Percentiles rank a stretch among this genome's conserved stretches.
These are phyloP conservation scores for Sisymbrium irio DNA, from an alignment of 345 rosid genomes.

Conservation along the genomic window DNA sequence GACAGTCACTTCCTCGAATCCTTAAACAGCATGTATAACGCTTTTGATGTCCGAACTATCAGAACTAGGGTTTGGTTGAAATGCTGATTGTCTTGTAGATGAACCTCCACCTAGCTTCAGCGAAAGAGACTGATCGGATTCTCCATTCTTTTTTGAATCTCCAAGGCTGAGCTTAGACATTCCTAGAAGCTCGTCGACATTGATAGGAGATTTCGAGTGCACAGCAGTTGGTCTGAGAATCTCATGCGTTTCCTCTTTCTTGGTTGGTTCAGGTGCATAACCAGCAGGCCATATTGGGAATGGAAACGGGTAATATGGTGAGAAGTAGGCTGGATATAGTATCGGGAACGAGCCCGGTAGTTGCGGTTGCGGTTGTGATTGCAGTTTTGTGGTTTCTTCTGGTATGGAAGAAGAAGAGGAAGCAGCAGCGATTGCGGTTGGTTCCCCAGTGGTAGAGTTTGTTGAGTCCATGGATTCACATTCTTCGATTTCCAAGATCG, in stretches of 20 bases:
- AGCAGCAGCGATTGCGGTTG: conserved; percentile 30
- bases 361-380: conserved; percentile 43
- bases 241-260: conserved; percentile 53
- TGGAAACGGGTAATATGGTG: conserved; percentile 71
- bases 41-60: conserved; percentile 51
- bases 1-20: background rate
- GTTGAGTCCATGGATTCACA: conserved; percentile 96
- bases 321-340: conserved; percentile 66
- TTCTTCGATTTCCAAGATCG: conserved; percentile 63
- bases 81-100: conserved; percentile 85
- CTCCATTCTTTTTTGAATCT: conserved; percentile 50
- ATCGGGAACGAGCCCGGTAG: conserved; percentile 57
- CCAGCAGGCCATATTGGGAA: conserved; percentile 74
- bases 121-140: conserved; percentile 63
- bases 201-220: conserved; percentile 79
- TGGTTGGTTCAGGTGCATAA: conserved; percentile 42
- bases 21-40: conserved; percentile 60
- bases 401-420: conserved; percentile 24
- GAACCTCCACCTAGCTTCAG: conserved; percentile 61
- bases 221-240: conserved; percentile 87
- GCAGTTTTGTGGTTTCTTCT: conserved; percentile 24
- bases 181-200: conserved; percentile 88
- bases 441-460: conserved; percentile 69
- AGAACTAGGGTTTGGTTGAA: conserved; percentile 75
- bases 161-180: conserved; percentile 85